Percentiles rank a stretch among this genome's conserved stretches.
Evolutionary conservation across 2,329 filamentous ascomycete species (phyloP).

Genomic region (Alternaria sp.): DNA sequence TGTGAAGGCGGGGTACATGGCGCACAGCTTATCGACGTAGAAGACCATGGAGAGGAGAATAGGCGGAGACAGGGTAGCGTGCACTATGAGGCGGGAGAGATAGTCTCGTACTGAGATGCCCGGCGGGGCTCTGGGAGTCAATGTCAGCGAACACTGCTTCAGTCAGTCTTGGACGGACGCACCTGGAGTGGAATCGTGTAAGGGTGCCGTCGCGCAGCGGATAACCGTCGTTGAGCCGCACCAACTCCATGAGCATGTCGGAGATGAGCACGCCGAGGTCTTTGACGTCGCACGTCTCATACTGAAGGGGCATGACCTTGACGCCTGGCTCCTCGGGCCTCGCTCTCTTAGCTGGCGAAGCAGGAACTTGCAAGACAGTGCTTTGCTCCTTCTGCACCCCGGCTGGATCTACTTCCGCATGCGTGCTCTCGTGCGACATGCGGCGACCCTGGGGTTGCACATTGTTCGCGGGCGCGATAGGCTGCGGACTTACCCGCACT

Average conservation of each 20-base stretch:
- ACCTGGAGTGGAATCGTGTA: constrained; percentile 95
- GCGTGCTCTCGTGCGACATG: constrained; percentile 20
- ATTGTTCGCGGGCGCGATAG: constrained; percentile 28
- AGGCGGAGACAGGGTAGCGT: constrained; percentile 90
- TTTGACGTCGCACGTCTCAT: constrained; percentile 81
- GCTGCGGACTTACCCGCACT: constrained; percentile 44
- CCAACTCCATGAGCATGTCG: constrained; percentile 94
- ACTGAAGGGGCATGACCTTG: constrained; percentile 72
- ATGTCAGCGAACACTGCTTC: constrained; percentile 8
- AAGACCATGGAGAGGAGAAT: constrained; percentile 99
- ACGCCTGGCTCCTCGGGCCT: constrained; percentile 50
- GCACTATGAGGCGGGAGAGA: constrained; percentile 86
- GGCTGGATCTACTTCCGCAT: constrained; percentile 14
- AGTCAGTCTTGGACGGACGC: constrained; percentile 31
- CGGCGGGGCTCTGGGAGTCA: constrained; percentile 67
- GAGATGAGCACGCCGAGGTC: constrained; percentile 91
- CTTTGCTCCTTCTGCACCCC: constrained; percentile 24
- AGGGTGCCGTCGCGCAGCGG: constrained; percentile 85
- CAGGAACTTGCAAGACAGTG: constrained; percentile 21
- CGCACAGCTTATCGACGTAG: constrained; percentile 94
- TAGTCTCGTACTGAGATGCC: constrained; percentile 96
- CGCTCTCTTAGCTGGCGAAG: constrained; percentile 42
- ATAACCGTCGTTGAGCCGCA: constrained; percentile 87
- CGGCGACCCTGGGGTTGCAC: constrained; percentile 16
- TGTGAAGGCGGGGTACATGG: constrained; percentile 90